Base-by-base conservation (phyloP, 371 early-diverging fungal genomes). In the Mucor lusitanicus region DNA sequence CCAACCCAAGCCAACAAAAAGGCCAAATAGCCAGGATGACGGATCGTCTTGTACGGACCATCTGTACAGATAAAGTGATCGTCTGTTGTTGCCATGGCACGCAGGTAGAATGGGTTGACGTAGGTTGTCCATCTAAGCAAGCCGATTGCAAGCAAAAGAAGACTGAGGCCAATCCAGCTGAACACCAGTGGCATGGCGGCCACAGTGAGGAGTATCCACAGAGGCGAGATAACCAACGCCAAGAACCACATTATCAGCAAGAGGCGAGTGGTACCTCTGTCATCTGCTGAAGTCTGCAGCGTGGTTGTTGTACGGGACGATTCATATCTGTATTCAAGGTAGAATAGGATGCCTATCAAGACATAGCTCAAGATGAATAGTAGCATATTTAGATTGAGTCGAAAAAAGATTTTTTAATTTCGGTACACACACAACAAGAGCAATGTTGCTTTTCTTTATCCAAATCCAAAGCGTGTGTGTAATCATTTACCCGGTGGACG, bases 21-120 rank as follows among this genome's bases (percentile, higher is more conserved):
- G 1, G 73, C 77, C 17, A 73, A 25, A 62, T 79, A 81, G 3
- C 77, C 79, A 6, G 82, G 82, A 61, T 81, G 82, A 6, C 82
- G 75, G 42, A 81, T 64, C 9, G 68, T 54, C 59, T 72, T 72
- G 46, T 81, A 81, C 6, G 82, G 82, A 0, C 79, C 81, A 40
- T 76, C 75, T 4, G 78, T 81, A 46, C 81, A 81, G 37, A 81
- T 77, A 57, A 65, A 77, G 35, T 79, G 79, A 59, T 81, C 79
- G 48, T 81, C 79, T 6, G 75, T 77, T 1, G 77, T 78, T 15
- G 77, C 74, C 55, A 79, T 70, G 15, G 78, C 60, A 40, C 75
- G 71, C 25, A 81, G 61, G 63, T 78, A 81, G 53, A 78, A 81
- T 2, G 74, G 68, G 46, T 81, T 81, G 21, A 66, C 73, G 44